Conservation (phyloP, 202 grass and related monocot species). For the Hordeum pubiflorum region DNA sequence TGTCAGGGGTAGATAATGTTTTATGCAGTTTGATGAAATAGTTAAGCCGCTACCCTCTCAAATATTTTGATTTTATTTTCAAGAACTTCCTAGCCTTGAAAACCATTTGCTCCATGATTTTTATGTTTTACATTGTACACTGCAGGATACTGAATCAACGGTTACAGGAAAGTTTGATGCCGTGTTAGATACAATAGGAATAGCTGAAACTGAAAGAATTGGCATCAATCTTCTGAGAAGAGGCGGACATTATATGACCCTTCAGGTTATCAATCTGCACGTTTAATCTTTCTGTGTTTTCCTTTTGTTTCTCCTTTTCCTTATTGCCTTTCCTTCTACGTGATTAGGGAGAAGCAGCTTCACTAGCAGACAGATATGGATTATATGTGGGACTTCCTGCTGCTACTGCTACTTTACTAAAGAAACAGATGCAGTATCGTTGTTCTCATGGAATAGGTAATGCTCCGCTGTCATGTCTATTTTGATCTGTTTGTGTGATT, state of each 20-base stretch:
- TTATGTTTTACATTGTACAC: constrained; percentile 22
- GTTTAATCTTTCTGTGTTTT: background rate
- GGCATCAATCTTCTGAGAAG: constrained; percentile 79
- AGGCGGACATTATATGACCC: constrained; percentile 97
- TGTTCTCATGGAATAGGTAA: constrained; percentile 90
- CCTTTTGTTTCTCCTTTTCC: background rate
- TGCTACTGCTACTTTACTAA: constrained; percentile 70
- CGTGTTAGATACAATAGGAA: constrained; percentile 86
- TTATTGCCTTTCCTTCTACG: constrained; percentile 1
- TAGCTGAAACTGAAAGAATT: constrained; percentile 76
- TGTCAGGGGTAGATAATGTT: background rate
- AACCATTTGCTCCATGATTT: background rate
- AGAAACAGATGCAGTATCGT: constrained; percentile 75
- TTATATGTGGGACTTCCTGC: constrained; percentile 72
- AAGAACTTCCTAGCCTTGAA: background rate
- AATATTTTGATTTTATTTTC: background rate
- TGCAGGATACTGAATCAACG: constrained; percentile 65
- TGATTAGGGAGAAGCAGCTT: constrained; percentile 77
- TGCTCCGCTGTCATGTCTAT: background rate
- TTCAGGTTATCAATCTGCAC: constrained; percentile 61
- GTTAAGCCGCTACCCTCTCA: background rate
- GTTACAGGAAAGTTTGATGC: constrained; percentile 87
- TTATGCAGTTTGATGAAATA: background rate
- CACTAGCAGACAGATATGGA: constrained; percentile 83
- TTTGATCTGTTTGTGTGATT: background rate